Base-by-base conservation (phyloP, 306 rosid genomes). In the Trifolium fragiferum region DNA sequence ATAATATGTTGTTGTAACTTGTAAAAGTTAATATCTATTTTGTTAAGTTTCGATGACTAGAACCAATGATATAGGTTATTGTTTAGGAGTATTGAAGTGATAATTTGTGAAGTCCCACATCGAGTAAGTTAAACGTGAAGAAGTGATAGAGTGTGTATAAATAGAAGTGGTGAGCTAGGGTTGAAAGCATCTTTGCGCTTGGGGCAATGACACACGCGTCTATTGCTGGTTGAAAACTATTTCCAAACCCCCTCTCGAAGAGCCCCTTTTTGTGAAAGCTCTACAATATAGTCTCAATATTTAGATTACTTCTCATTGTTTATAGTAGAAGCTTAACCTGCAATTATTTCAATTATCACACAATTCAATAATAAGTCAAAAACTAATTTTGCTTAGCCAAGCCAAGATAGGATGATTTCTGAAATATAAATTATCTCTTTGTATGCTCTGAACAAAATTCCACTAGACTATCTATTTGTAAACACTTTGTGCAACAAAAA, bases 211-310 rank as follows among this genome's bases (percentile, higher is more conserved):
- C 83, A 76, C 72, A 80, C 66, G 75, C 75, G 75, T 81, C 80
- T 41, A 81, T 81, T 81, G 80, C 80, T 80, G 83, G 83, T 80
- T 80, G 83, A 80, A 67, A 80, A 80, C 83, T 80, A 80, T 80
- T 81, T 81, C 84, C 84, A 81, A 81, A 81, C 80, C 84, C 78
- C 81, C 81, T 81, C 84, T 30, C 44, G 74, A 76, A 76, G 74
- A 74, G 68, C 38, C 68, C 47, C 58, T 25, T 23, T 30, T 2
- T 10, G 73, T 59, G 58, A 66, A 66, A 40, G 73, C 47, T 59
- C 60, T 76, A 43, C 80, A 25, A 53, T 13, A 0, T 4, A 50
- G n/a, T n/a, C n/a, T n/a, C n/a, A n/a, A n/a, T n/a, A n/a, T n/a
- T n/a, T n/a, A n/a, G n/a, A n/a, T n/a, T n/a, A n/a, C n/a, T n/a